These are phyloP conservation scores for Magnusiomyces sp. DNA, from an alignment of 1,139 yeast genomes.

Conservation along the genomic window DNA sequence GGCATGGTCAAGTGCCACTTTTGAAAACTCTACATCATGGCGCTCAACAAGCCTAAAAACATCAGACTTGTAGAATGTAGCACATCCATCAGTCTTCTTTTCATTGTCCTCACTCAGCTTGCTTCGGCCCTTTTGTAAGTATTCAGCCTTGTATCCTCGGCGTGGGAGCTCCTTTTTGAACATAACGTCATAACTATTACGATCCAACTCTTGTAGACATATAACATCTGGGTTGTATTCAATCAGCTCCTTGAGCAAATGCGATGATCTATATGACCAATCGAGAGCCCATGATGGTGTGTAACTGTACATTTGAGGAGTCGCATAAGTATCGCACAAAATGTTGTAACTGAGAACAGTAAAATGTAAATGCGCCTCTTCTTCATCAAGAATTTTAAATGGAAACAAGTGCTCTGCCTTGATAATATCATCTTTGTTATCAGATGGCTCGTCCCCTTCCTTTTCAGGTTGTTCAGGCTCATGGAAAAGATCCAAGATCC, in stretches of 20 bases:
- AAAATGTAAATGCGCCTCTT: constrained; percentile 33
- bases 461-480: too few species aligned
- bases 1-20: constrained; percentile 80
- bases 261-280: constrained; percentile 85
- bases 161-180: constrained; percentile 72
- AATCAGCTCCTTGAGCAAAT: constrained; percentile 63
- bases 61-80: constrained; percentile 66
- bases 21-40: constrained; percentile 74
- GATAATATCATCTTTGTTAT: constrained; percentile 20
- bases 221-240: constrained; percentile 62
- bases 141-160: constrained; percentile 71
- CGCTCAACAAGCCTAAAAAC: constrained; percentile 66
- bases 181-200: constrained; percentile 72
- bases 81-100: constrained; percentile 95
- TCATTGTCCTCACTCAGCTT: constrained; percentile 79
- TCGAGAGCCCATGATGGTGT: constrained; percentile 96
- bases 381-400: constrained; percentile 1
- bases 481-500: too few species aligned
- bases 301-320: constrained; percentile 82
- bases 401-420: constrained; percentile 19
- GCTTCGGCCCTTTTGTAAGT: constrained; percentile 84
- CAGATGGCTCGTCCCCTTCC: neutral
- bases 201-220: constrained; percentile 94
- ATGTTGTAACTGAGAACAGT: constrained; percentile 85
- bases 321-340: constrained; percentile 91